Conservation (phyloP, 2,329 filamentous ascomycete genomes). For the Emergomyces orientalis region DNA sequence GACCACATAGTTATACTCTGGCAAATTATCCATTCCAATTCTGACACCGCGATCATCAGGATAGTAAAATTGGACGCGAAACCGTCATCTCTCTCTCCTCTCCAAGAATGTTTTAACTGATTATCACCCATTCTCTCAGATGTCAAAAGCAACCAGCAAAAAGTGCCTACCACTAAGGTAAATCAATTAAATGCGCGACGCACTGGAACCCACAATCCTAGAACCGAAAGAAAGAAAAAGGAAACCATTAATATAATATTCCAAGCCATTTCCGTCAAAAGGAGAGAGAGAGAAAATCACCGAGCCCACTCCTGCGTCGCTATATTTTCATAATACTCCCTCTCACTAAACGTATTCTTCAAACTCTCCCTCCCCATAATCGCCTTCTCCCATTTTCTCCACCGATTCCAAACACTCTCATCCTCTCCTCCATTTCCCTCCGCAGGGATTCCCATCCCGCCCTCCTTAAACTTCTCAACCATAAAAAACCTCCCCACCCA, state of each 20-base stretch:
- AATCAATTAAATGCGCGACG: not conserved
- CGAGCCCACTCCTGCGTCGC: conserved; percentile 56
- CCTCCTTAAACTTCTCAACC: conserved; percentile 63
- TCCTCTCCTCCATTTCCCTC: conserved; percentile 44
- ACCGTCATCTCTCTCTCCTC: no score
- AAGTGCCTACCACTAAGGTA: no score
- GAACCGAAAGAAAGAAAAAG: not conserved
- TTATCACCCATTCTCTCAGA: not conserved
- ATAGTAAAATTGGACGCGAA: no score
- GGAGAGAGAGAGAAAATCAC: conserved; percentile 37
- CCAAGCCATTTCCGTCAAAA: not conserved
- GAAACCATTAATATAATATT: not conserved
- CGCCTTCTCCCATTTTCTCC: conserved; percentile 55
- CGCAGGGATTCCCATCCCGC: conserved; percentile 43
- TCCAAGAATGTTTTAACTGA: no score
- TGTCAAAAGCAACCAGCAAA: not conserved
- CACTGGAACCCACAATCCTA: not conserved
- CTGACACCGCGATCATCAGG: no score
- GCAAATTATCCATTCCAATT: no score
- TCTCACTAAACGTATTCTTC: conserved; percentile 57
- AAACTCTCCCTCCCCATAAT: conserved; percentile 54
- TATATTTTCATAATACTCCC: conserved; percentile 55
- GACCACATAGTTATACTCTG: no score
- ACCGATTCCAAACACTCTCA: conserved; percentile 53
- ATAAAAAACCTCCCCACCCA: conserved; percentile 65